A percentile compares a stretch with the other conserved stretches of the same genome.
These are phyloP conservation scores for Taphrina pruni DNA, from an alignment of 1,139 yeast species.

Conservation along the genomic window DNA sequence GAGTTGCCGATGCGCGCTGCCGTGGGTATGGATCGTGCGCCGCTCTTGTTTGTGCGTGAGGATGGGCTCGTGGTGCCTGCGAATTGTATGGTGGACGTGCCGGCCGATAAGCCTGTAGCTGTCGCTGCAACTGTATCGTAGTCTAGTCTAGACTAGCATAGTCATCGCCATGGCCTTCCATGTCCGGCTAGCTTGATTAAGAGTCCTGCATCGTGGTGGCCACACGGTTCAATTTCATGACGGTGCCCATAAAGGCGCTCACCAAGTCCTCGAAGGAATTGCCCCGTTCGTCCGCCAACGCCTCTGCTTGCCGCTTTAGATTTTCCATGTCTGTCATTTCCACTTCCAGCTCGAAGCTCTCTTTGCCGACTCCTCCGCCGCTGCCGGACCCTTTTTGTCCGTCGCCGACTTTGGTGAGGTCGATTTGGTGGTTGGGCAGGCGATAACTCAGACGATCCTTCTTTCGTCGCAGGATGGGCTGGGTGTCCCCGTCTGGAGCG, in stretches of 20 bases:
- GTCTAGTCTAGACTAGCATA: too few relatives aligned
- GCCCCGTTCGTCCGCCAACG: conserved; percentile 34
- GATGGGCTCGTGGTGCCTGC: conserved; percentile 30
- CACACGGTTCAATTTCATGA: conserved; percentile 18
- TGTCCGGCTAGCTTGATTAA: background rate
- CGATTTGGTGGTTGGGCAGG: conserved; percentile 40
- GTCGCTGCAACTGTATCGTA: too few relatives aligned
- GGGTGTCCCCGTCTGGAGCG: conserved; percentile 11
- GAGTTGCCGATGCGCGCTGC: conserved; percentile 24
- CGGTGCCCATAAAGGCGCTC: conserved; percentile 29
- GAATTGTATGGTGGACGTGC: conserved; percentile 25
- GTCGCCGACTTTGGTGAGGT: conserved; percentile 43
- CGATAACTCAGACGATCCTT: conserved; percentile 43
- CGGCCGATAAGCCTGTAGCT: background rate
- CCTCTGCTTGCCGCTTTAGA: conserved; percentile 28
- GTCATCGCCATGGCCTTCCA: too few relatives aligned
- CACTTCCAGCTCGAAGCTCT: conserved; percentile 37
- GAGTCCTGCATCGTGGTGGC: background rate
- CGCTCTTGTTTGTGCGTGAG: conserved; percentile 33
- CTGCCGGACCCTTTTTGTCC: background rate
- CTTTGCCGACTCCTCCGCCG: background rate
- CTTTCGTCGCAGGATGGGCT: conserved; percentile 21
- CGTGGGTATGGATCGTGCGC: conserved; percentile 6
- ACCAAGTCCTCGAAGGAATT: conserved; percentile 30
- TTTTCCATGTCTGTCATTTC: conserved; percentile 40